These are phyloP conservation scores for Stygiomarasmius scandens DNA, from an alignment of 1,284 basidiomycete genomes.

Conservation along the genomic window DNA sequence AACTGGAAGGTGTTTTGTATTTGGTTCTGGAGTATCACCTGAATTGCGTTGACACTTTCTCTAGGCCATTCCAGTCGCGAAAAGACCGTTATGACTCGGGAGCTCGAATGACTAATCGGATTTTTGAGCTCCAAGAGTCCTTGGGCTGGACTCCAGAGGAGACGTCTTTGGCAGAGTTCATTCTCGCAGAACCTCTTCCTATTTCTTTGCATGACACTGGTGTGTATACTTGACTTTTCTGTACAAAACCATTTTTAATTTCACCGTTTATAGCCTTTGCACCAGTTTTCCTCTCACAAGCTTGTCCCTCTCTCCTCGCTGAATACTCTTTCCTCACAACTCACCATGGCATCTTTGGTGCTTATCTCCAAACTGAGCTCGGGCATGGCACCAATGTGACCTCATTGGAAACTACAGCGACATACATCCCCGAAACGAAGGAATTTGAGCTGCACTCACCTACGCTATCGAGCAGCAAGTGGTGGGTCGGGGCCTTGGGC, in stretches of 20 bases:
- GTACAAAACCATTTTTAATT: too few relatives aligned
- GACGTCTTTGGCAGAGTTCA: conserved; percentile 41
- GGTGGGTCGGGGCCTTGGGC: conserved; percentile 80
- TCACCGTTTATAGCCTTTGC: too few relatives aligned
- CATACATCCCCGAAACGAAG: conserved; percentile 49
- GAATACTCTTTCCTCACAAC: conserved; percentile 51
- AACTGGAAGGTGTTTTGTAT: conserved; percentile 44
- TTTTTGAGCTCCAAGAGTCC: conserved; percentile 57
- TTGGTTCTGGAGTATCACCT: too few relatives aligned
- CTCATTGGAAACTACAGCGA: conserved; percentile 77
- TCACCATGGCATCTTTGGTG: conserved; percentile 65
- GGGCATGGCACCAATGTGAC: conserved; percentile 78
- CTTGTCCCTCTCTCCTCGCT: conserved; percentile 46
- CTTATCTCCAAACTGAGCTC: conserved; percentile 75
- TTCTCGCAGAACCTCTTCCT: conserved; percentile 57
- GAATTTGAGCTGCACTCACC: conserved; percentile 7
- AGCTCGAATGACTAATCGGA: conserved; percentile 51
- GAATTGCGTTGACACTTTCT: background rate
- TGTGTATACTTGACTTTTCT: conserved; percentile 25
- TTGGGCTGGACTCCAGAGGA: conserved; percentile 57
- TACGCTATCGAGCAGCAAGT: conserved; percentile 66
- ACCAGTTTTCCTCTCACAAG: conserved; percentile 68
- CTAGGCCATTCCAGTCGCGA: conserved; percentile 54
- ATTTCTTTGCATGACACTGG: conserved; percentile 58
- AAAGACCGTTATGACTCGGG: conserved; percentile 52